These are phyloP conservation scores for Cymbopogon citratus DNA, from an alignment of 176 grass and related monocot genomes.

Conservation along the genomic window DNA sequence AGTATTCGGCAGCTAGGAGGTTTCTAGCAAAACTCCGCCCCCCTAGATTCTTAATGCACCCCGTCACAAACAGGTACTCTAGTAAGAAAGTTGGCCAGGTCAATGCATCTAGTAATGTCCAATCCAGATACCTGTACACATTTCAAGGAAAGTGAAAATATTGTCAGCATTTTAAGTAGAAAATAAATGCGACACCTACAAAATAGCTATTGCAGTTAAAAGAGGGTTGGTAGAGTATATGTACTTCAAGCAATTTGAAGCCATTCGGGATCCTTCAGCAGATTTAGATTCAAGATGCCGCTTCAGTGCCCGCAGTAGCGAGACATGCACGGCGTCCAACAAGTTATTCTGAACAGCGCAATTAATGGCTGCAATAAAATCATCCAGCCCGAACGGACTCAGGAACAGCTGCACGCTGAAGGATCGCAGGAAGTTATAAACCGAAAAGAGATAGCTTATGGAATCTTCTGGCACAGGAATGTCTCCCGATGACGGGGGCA, in stretches of 20 bases:
- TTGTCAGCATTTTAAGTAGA: slow-evolving; percentile 11
- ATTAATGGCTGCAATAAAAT: slow-evolving; percentile 77
- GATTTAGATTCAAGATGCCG: slow-evolving; percentile 72
- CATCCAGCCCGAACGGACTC: slow-evolving; percentile 76
- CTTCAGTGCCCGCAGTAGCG: slow-evolving; percentile 56
- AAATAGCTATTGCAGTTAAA: slow-evolving; percentile 6
- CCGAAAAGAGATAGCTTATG: slow-evolving; percentile 70
- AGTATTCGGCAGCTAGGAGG: slow-evolving; percentile 59
- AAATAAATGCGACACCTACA: not conserved
- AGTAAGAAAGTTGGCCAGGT: slow-evolving; percentile 82
- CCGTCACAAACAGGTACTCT: slow-evolving; percentile 74
- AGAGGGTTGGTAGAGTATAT: not conserved
- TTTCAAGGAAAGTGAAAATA: slow-evolving; percentile 13
- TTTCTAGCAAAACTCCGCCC: slow-evolving; percentile 35
- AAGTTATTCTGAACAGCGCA: slow-evolving; percentile 65
- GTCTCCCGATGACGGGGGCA: slow-evolving; percentile 75
- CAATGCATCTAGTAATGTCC: slow-evolving; percentile 73
- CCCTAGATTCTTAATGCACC: slow-evolving; percentile 52
- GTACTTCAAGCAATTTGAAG: slow-evolving; percentile 90
- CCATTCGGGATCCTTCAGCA: slow-evolving; percentile 55
- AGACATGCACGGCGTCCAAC: slow-evolving; percentile 79
- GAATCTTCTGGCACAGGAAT: slow-evolving; percentile 71
- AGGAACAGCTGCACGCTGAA: slow-evolving; percentile 82
- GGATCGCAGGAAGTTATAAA: slow-evolving; percentile 86
- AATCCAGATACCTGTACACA: slow-evolving; percentile 67